Evolutionary conservation across 1,139 yeast genomes (phyloP), one percentile per base, ranked within the genome.

Genomic region (Lipomyces yarrowii): DNA sequence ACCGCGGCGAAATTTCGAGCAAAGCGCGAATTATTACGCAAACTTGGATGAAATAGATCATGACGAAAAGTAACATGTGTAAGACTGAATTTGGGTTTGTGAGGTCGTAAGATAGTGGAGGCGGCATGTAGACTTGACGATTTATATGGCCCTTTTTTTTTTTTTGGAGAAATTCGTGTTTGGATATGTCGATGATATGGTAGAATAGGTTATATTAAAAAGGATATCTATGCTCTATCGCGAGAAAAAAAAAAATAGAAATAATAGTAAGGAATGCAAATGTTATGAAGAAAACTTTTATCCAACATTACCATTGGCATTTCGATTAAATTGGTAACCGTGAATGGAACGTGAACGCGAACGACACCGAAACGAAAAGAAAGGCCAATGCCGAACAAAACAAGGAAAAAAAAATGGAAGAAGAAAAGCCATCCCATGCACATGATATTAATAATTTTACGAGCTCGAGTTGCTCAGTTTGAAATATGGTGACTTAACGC

Each of bases 1-100:
- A 13, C 67, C 69, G 30, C 33, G 71, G n/a, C 65, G 69, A 21
- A 61, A 59, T n/a, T 67, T 55, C 57, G 59, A 62, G 55, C 70
- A 67, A 39, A 33, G 59, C 5, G 32, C 66, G 10, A 30, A 33
- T 4, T 68, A 68, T 51, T 68, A 57, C 58, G 39, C 67, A 13
- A 61, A 62, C 18, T 46, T 67, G 13, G 69, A 53, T 6, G 62
- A 55, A 6, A 33, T 67, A 5, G 71, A 68, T 39, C 57, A 53
- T n/a, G 71, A 68, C n/a, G 56, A 62, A 33, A 57, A 48, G 51
- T 54, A 54, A 39, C 21, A 21, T 58, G n/a, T 58, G n/a, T 42
- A 21, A 10, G 23, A 18, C 5, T 6, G 10, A n/a, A 18, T 18
- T 8, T 21, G 23, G 7, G 21, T 18, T n/a, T n/a, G 8, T 10